Base-by-base conservation (phyloP, 192 early-diverging fungal genomes). In the Entrophospora sp. region DNA sequence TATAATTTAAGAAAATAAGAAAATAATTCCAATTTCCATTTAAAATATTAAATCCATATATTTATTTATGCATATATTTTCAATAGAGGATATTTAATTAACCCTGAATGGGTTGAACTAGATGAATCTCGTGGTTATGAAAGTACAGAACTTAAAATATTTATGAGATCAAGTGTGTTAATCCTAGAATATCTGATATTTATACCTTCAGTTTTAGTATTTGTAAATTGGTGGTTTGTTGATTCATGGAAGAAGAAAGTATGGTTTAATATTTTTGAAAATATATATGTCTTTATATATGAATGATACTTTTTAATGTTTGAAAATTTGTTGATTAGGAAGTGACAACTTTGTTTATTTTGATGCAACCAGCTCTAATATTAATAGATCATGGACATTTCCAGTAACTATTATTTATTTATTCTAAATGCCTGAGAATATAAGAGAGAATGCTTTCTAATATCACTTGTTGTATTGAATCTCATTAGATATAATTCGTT, bases 381-480 rank as follows among this genome's bases (percentile, higher is more conserved):
- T 69, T 99, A 55, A 89, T 99, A 55, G 96, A 99, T 73, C 89
- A 94, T 67, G 96, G 93, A 25, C 94, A 99, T 70, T 97, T 99
- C 55, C 94, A 97, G 87, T 86, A 51, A 20, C 27, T 36, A 28
- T 8, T n/a, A 18, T 8, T 30, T 30, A 8, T 30, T 0, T 20
- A 20, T 12, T 31, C 34, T 30, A 13, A 36, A 12, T 45, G 14
- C 4, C 32, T 49, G 18, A 22, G 13, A 49, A 36, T 32, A 6
- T 35, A 24, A 49, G 9, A 24, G 8, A 40, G 12, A n/a, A 18
- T 22, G 36, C 16, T 59, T 22, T 38, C 35, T 37, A 8, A 10
- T 7, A 31, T 44, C n/a, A 7, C n/a, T 14, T 46, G 28, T 58
- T 27, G 14, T 51, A 22, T 61, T 25, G n/a, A 22, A 40, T n/a